Percentiles rank a stretch among this genome's conserved stretches.
Conservation (phyloP, 2,329 filamentous ascomycete species). For the Botryosphaeria dothidea region DNA sequence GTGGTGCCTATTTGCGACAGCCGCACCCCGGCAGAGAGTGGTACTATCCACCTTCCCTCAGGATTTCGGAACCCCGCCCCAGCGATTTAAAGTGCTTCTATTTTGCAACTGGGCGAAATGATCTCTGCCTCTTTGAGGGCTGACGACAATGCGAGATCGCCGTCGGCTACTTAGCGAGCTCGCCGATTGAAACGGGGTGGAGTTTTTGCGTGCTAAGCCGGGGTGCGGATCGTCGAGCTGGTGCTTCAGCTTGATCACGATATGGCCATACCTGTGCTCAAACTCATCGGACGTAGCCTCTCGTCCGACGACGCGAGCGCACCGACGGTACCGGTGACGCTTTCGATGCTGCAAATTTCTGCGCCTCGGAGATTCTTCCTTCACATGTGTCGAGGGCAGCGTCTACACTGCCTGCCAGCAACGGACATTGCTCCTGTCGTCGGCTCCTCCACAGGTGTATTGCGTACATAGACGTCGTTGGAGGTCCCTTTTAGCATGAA, state of each 20-base stretch:
- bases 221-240: background rate
- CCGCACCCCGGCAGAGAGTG: background rate
- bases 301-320: background rate
- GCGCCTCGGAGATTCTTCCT: background rate
- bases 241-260: conserved; percentile 11
- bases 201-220: background rate
- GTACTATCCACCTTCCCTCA: background rate
- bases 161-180: conserved; percentile 10
- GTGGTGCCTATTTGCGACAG: conserved; percentile 4
- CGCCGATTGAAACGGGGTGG: conserved; percentile 3
- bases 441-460: background rate
- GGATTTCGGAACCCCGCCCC: background rate
- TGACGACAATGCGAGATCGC: background rate
- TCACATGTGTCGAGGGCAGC: background rate
- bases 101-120: conserved; percentile 1
- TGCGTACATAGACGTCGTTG: background rate
- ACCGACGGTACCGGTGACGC: background rate
- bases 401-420: background rate
- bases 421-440: background rate
- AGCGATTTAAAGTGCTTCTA: background rate
- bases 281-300: background rate
- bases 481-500: background rate
- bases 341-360: background rate
- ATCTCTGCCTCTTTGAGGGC: background rate
- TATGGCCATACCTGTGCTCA: background rate